These are phyloP conservation scores for Pseudogymnoascus sp. DNA, from an alignment of 2,329 filamentous ascomycete genomes.

Conservation along the genomic window DNA sequence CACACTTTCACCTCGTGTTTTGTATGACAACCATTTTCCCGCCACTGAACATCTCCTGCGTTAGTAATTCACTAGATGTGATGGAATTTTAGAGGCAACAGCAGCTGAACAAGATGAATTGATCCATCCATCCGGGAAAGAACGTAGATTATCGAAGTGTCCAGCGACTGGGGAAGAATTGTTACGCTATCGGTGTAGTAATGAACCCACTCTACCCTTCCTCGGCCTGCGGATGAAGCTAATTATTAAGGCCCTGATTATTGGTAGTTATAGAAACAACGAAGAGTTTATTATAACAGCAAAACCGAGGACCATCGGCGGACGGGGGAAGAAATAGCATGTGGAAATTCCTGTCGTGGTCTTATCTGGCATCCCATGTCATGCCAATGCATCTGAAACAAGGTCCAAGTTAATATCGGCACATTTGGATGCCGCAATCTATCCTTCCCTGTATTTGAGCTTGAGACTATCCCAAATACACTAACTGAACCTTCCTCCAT, in stretches of 20 bases:
- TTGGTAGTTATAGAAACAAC: not conserved
- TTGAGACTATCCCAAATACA: not conserved
- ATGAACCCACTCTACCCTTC: not conserved
- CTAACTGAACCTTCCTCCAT: not conserved
- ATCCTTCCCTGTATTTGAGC: not conserved
- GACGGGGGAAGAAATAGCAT: not conserved
- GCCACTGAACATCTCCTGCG: not conserved
- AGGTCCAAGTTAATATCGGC: not conserved
- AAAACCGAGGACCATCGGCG: not conserved
- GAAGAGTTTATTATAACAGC: not conserved
- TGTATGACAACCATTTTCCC: not conserved
- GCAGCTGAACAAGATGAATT: not conserved
- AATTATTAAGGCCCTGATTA: not conserved
- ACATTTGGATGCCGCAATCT: not conserved
- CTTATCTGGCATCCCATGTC: not conserved
- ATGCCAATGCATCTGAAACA: not conserved
- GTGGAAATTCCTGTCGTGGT: not conserved
- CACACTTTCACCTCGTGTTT: not conserved
- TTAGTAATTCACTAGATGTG: not conserved
- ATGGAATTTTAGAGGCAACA: not conserved
- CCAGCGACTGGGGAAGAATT: not conserved
- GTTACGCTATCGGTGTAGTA: not conserved
- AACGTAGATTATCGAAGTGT: not conserved
- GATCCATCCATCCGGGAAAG: not conserved
- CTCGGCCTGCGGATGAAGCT: not conserved